Base-by-base conservation (phyloP, 83 land plant genomes). In the Diphasiastrum complanatum region DNA sequence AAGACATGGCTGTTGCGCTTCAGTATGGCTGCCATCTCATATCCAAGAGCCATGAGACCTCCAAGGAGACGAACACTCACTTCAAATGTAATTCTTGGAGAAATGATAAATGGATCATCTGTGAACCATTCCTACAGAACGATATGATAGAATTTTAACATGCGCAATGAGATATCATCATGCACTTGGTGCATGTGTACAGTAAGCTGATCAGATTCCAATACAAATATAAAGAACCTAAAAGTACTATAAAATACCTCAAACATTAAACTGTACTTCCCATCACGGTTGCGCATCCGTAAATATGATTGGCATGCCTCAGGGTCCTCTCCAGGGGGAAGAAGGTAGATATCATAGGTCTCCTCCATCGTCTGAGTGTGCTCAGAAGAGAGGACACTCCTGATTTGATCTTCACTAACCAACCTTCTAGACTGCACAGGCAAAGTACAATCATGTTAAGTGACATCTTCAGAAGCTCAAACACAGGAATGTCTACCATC, bases 291-390 rank as follows among this genome's bases (percentile, higher is more conserved):
- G 40, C 96, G 77, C 96, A 89, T 89, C 43, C 96, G 74, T 51
- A 89, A 51, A 69, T 89, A 86, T 37, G 96, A 89, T 49, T 89
- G 96, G 66, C 96, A 89, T 34, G 83, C 73, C 64, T 89, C 96
- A 25, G 96, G 92, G 65, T 89, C 96, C 77, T 89, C 96, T 58
- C 88, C 92, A 41, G 96, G 96, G 38, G 96, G 96, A 20, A 89
- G 66, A 33, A 89, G 85, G 73, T 86, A 89, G 43, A 89, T 86
- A 55, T 89, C 96, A 83, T 86, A 89, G 33, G 80, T 86, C 72
- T 89, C 85, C 51, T 89, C 96, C 30, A 3, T 51, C 3, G 73
- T 56, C 65, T 83, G 85, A 23, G 47, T 70, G 67, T 81, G 81
- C n/a, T 83, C 79, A 41, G 73, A 68, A 41, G 83, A 52, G 14